phyloP scores from a whole-genome alignment of 1,284 basidiomycete species.

The Malassezia psittaci region DNA sequence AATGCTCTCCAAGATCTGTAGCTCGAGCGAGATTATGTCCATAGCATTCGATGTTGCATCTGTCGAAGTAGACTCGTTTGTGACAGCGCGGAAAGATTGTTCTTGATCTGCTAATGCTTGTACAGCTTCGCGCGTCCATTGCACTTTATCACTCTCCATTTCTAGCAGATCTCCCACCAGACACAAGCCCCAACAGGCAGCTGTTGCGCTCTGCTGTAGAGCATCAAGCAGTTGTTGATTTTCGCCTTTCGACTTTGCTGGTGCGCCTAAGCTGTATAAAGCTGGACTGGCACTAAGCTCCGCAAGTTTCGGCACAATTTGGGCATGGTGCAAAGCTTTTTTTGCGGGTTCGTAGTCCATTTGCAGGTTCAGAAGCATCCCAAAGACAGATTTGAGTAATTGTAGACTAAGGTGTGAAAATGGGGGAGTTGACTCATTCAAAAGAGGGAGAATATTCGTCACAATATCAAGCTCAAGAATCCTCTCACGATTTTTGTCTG shows the following conservation, averaged over 20 bases:
- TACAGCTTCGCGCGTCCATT: constrained; percentile 51
- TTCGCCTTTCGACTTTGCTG: too few species aligned
- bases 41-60: too few species aligned
- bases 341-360: constrained; percentile 5
- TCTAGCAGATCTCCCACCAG: not conserved
- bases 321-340: not conserved
- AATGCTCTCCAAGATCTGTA: not conserved
- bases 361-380: constrained; percentile 8
- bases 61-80: not conserved
- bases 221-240: not conserved
- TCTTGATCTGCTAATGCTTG: constrained; percentile 60
- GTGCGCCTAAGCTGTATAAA: not conserved
- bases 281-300: not conserved
- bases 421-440: not conserved
- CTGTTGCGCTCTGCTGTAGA: not conserved
- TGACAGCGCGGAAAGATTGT: constrained; percentile 61
- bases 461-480: not conserved
- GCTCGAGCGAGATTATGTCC: not conserved
- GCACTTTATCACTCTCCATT: not conserved
- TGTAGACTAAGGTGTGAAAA: not conserved
- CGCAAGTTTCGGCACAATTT: not conserved
- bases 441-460: not conserved
- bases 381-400: not conserved
- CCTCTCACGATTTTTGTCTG: not conserved
- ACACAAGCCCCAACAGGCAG: not conserved